Conservation (phyloP, 2,329 filamentous ascomycete species). For the Talaromyces amestolkiae region DNA sequence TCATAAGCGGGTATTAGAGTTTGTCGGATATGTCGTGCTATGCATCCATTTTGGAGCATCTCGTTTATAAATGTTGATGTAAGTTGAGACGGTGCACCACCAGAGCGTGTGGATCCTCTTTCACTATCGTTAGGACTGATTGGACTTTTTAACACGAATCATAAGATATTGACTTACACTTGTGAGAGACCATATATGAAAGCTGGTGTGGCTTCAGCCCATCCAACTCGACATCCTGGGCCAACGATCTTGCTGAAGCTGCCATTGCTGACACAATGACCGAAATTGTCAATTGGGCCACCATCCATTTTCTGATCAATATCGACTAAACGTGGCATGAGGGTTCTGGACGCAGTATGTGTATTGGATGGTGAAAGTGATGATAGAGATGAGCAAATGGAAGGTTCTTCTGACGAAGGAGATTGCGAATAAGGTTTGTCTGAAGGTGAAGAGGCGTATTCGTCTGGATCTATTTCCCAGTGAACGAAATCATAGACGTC, state of each 20-base stretch:
- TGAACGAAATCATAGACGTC: slow-evolving; percentile 90
- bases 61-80: slow-evolving; percentile 4
- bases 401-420: background rate
- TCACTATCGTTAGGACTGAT: background rate
- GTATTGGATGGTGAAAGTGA: background rate
- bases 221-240: slow-evolving; percentile 77
- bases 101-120: slow-evolving; percentile 2
- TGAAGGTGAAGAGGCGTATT: slow-evolving; percentile 19
- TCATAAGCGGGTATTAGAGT: background rate
- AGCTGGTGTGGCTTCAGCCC: slow-evolving; percentile 44
- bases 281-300: slow-evolving; percentile 60
- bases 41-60: background rate
- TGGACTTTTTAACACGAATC: too few relatives aligned
- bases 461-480: slow-evolving; percentile 53
- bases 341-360: background rate
- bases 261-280: slow-evolving; percentile 76
- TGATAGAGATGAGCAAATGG: background rate
- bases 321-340: slow-evolving; percentile 70
- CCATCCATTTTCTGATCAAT: slow-evolving; percentile 65
- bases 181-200: background rate
- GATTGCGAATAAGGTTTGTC: background rate
- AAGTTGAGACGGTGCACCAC: slow-evolving; percentile 1
- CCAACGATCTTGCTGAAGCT: slow-evolving; percentile 81
- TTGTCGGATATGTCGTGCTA: background rate
- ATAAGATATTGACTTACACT: background rate